Evolutionary conservation across 176 grass and related monocot genomes (phyloP), one percentile per base, ranked within the genome.

Genomic region (Carex littledalei): DNA sequence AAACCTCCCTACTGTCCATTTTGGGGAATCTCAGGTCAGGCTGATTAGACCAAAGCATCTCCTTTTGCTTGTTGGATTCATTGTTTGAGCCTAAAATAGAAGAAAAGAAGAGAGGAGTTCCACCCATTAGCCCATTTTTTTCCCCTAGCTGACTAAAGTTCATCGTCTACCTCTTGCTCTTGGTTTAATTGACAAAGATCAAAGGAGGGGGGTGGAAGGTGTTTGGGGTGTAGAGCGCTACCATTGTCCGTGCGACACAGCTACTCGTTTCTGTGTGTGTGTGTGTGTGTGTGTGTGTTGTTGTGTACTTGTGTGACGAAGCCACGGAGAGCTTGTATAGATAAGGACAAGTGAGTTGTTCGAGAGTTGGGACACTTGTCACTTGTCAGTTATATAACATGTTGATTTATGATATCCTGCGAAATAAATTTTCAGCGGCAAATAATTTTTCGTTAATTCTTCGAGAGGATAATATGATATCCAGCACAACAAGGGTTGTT

Each of bases 301-400:
- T 15, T 37, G 31, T 24, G 18, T 10, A 64, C 13, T 3, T 5
- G 17, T 60, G 58, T 20, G 61, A 55, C 88, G 89, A 89, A 87
- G 76, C 84, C 84, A 84, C 73, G 86, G 74, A 87, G 83, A 45
- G 21, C 41, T 63, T 45, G 60, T 32, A 66, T 41, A 83, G 81
- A 83, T 83, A 67, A 68, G 63, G 81, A 55, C 63, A 68, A 67
- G 18, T 15, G 47, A 76, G 24, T 55, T 34, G 50, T 78, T 32
- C 14, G 49, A 17, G 24, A 55, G 2, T 14, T 32, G 21, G 73
- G 49, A 73, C 6, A 50, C 50, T 12, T 34, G 16, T 15, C 6
- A 50, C 50, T 12, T 16, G 16, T 15, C 66, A 70, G 2, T 70
- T 70, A 70, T n/a, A 70, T 70, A 70, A 70, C 67, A 69, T 16